These are phyloP conservation scores for Pilatotrama ljubarskyi DNA, from an alignment of 768 basidiomycete species.

Conservation along the genomic window DNA sequence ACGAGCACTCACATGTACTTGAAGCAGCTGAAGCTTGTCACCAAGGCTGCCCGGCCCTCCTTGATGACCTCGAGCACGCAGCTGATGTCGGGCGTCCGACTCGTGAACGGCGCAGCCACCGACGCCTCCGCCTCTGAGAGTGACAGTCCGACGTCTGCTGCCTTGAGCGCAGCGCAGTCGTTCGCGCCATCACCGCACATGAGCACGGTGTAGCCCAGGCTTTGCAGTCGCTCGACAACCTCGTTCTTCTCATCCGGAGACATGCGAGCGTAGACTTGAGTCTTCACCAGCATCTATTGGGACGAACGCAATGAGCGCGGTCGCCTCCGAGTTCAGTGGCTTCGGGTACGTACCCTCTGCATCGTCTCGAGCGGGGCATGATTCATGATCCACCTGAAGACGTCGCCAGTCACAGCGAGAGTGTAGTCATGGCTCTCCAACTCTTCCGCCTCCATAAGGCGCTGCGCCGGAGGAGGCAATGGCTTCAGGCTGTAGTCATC, in stretches of 20 bases:
- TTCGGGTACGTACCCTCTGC: conserved; percentile 68
- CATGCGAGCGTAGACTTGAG: conserved; percentile 97
- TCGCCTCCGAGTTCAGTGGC: neutral
- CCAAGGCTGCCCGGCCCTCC: conserved; percentile 93
- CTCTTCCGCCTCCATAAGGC: conserved; percentile 69
- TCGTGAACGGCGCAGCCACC: conserved; percentile 97
- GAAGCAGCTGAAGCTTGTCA: conserved; percentile 99
- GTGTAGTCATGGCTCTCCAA: conserved; percentile 85
- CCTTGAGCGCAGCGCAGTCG: conserved; percentile 97
- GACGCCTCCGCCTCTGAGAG: conserved; percentile 98
- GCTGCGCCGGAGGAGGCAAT: conserved; percentile 64
- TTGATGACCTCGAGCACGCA: conserved; percentile 97
- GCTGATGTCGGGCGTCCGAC: conserved; percentile 88
- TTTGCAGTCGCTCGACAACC: conserved; percentile 90
- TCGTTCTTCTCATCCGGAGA: conserved; percentile 99
- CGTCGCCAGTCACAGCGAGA: conserved; percentile 89
- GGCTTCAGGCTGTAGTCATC: conserved; percentile 90
- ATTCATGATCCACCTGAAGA: conserved; percentile 98
- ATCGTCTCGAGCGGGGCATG: conserved; percentile 91
- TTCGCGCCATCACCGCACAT: conserved; percentile 99
- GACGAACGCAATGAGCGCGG: too few relatives aligned
- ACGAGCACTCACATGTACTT: conserved; percentile 86
- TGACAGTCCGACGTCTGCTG: conserved; percentile 96
- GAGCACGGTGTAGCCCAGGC: conserved; percentile 91
- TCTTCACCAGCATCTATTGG: conserved; percentile 90